phyloP scores from a whole-genome alignment of 495 filamentous ascomycete genomes.

The Parathielavia appendiculata region DNA sequence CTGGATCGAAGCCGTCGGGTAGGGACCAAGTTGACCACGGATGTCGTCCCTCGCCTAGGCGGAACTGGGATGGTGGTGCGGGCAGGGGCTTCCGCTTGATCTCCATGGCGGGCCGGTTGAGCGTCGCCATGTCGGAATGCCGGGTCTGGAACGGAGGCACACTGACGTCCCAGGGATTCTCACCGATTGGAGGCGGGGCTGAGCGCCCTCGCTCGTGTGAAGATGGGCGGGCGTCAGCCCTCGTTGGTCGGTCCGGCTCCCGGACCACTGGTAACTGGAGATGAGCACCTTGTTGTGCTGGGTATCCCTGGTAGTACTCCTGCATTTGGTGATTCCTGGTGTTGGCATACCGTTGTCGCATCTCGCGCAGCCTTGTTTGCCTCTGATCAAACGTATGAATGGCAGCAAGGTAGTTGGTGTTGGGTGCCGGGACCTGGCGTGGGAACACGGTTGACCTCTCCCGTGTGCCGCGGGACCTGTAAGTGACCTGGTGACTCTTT shows the following conservation, averaged over 20 bases:
- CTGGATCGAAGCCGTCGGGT: constrained; percentile 30
- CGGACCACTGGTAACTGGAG: constrained; percentile 20
- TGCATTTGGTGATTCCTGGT: constrained; percentile 29
- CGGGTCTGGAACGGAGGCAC: constrained; percentile 4
- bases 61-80: constrained; percentile 37
- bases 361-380: constrained; percentile 26
- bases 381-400: constrained; percentile 31
- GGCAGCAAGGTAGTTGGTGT: constrained; percentile 39
- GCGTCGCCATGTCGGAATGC: background rate
- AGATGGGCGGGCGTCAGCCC: constrained; percentile 26
- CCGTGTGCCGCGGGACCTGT: constrained; percentile 38
- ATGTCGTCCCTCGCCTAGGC: constrained; percentile 42
- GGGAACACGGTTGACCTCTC: constrained; percentile 37
- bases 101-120: constrained; percentile 1
- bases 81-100: constrained; percentile 37
- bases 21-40: constrained; percentile 42
- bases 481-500: constrained; percentile 41
- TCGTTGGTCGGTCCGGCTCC: constrained; percentile 25
- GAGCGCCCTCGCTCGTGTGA: constrained; percentile 41
- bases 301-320: constrained; percentile 27
- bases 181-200: constrained; percentile 41
- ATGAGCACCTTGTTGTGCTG: constrained; percentile 10
- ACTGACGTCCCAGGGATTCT: constrained; percentile 41
- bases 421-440: constrained; percentile 40
- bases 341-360: constrained; percentile 4